Conservation (phyloP, 495 filamentous ascomycete species). For the Xylaria palmicola region DNA sequence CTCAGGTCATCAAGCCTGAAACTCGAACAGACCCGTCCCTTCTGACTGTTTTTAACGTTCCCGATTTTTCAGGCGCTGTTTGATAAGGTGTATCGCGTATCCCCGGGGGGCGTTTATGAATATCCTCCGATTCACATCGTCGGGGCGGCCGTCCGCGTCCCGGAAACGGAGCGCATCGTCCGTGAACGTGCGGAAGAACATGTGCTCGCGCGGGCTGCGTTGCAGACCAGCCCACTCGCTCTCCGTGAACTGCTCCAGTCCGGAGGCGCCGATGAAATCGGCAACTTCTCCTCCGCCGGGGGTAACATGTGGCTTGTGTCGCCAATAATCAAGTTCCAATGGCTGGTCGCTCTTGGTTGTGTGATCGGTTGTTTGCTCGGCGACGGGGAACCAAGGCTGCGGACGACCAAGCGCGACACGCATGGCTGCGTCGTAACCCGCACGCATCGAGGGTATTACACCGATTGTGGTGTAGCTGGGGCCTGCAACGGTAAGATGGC, state of each 20-base stretch:
- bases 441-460: slow-evolving; percentile 39
- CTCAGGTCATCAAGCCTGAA: not conserved
- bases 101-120: not conserved
- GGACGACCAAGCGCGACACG: slow-evolving; percentile 26
- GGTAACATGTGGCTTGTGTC: not conserved
- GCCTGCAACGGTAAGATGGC: slow-evolving; percentile 72
- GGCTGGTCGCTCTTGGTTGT: not conserved
- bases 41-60: too few relatives aligned
- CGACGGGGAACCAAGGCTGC: slow-evolving; percentile 18
- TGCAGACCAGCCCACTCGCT: not conserved
- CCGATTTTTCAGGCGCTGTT: too few relatives aligned
- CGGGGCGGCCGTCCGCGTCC: not conserved
- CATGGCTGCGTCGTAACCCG: slow-evolving; percentile 36
- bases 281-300: not conserved
- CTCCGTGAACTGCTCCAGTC: slow-evolving; percentile 12
- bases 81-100: not conserved
- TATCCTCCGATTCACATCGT: not conserved
- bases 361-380: not conserved
- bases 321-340: slow-evolving; percentile 6
- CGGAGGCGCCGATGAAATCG: slow-evolving; percentile 4
- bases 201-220: not conserved
- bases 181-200: slow-evolving; percentile 9
- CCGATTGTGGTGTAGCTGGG: slow-evolving; percentile 62
- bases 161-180: not conserved
- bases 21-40: too few relatives aligned